Conservation (phyloP, 1,284 basidiomycete genomes). For the Naganishia cerealis region DNA sequence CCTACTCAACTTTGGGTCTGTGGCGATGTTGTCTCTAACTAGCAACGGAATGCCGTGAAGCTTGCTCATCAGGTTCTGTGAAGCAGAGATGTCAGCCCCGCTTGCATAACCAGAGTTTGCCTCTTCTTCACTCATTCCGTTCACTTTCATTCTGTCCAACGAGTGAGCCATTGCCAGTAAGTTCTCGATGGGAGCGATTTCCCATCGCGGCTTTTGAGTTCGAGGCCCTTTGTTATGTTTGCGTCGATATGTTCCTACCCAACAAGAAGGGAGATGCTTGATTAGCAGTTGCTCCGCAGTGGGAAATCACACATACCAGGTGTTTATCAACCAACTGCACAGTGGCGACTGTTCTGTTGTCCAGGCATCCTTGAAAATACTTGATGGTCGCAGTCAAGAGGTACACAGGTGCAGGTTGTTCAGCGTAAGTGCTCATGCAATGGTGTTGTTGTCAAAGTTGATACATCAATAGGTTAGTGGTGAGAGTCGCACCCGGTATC, state of each 20-base stretch:
- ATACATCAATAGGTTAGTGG: no score
- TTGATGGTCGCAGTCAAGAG: constrained; percentile 33
- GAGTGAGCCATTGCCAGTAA: constrained; percentile 1
- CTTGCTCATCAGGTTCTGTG: not conserved
- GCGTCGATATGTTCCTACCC: constrained; percentile 11
- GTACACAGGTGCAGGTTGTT: no score
- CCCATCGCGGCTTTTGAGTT: constrained; percentile 20
- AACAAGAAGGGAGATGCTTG: no score
- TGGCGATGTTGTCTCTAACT: constrained; percentile 23
- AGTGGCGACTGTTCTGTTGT: constrained; percentile 37
- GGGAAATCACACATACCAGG: no score
- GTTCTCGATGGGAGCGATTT: not conserved
- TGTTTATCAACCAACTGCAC: constrained; percentile 37
- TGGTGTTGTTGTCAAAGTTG: no score
- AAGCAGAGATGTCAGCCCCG: not conserved
- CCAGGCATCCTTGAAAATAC: constrained; percentile 35
- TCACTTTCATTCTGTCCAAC: not conserved
- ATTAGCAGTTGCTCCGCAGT: no score
- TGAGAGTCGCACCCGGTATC: no score
- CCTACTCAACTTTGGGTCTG: not conserved
- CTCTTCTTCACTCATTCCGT: not conserved
- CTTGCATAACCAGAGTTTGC: no score
- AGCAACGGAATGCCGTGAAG: constrained; percentile 21
- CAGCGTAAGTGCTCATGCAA: not conserved
- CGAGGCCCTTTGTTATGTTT: constrained; percentile 11